Percentiles rank a stretch among this genome's conserved stretches.
Conservation (phyloP, 2,329 filamentous ascomycete genomes). For the Graphiopsis chlorocephala region DNA sequence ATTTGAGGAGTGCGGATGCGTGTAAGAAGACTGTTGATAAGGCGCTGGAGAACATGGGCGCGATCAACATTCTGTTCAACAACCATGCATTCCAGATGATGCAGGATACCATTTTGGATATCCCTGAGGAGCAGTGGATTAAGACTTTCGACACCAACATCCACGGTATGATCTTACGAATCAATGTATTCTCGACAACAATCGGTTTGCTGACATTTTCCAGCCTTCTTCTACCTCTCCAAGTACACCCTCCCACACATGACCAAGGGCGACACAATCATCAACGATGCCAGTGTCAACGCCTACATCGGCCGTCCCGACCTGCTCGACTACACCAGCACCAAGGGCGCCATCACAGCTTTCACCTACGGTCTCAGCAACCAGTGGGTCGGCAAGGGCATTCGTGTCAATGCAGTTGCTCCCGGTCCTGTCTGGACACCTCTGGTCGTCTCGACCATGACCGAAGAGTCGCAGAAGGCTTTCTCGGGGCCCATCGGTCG, state of each 20-base stretch:
- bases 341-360: slow-evolving; percentile 73
- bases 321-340: slow-evolving; percentile 77
- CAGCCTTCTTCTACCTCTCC: slow-evolving; percentile 68
- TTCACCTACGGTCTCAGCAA: slow-evolving; percentile 78
- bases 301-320: slow-evolving; percentile 78
- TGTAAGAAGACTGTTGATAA: slow-evolving; percentile 68
- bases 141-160: slow-evolving; percentile 82
- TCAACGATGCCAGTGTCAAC: slow-evolving; percentile 84
- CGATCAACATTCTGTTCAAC: slow-evolving; percentile 71
- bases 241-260: slow-evolving; percentile 76
- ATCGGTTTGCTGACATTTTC: background rate
- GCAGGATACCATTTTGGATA: slow-evolving; percentile 66
- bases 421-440: slow-evolving; percentile 80
- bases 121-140: slow-evolving; percentile 76
- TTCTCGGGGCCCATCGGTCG: slow-evolving; percentile 74
- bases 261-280: slow-evolving; percentile 70
- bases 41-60: slow-evolving; percentile 63
- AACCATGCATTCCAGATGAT: slow-evolving; percentile 74
- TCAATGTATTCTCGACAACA: background rate
- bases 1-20: slow-evolving; percentile 63
- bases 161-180: slow-evolving; percentile 44
- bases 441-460: slow-evolving; percentile 72
- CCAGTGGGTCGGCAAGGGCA: slow-evolving; percentile 68
- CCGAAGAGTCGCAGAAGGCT: slow-evolving; percentile 64
- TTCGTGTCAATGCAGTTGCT: slow-evolving; percentile 72